Conservation (phyloP, 805 yeast genomes). For the Osmozyma mogii region DNA sequence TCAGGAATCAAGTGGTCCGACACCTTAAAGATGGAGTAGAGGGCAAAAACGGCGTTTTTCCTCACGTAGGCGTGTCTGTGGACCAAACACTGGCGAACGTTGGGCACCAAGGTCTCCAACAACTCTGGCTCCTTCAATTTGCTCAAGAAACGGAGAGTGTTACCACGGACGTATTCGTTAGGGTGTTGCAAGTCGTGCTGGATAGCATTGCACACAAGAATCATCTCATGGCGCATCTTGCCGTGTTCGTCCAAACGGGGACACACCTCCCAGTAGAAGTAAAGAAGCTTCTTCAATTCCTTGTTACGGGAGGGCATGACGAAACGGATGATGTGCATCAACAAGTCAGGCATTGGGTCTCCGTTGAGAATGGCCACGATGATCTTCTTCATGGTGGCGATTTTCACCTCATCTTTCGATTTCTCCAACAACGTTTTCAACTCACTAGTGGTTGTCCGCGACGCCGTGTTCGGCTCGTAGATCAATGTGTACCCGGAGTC, state of each 20-base stretch:
- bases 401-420: conserved; percentile 80
- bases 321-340: conserved; percentile 95
- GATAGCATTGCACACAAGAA: conserved; percentile 94
- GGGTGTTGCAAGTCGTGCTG: conserved; percentile 98
- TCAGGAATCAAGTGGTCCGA: conserved; percentile 89
- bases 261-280: conserved; percentile 97
- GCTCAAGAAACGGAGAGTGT: conserved; percentile 83
- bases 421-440: conserved; percentile 75
- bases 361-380: conserved; percentile 85
- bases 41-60: conserved; percentile 92
- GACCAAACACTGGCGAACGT: conserved; percentile 82
- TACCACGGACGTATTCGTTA: conserved; percentile 93
- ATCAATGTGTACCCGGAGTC: conserved; percentile 65
- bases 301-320: conserved; percentile 95
- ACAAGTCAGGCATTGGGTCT: conserved; percentile 81
- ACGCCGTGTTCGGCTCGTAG: conserved; percentile 65
- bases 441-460: conserved; percentile 59
- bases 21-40: conserved; percentile 71
- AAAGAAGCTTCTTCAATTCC: conserved; percentile 83
- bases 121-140: conserved; percentile 90
- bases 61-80: conserved; percentile 98
- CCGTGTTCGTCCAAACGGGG: conserved; percentile 86
- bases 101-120: conserved; percentile 90
- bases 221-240: conserved; percentile 95
- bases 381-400: conserved; percentile 84